Evolutionary conservation across 2,329 filamentous ascomycete genomes (phyloP).

Genomic region (Ceratocystis colombiana): DNA sequence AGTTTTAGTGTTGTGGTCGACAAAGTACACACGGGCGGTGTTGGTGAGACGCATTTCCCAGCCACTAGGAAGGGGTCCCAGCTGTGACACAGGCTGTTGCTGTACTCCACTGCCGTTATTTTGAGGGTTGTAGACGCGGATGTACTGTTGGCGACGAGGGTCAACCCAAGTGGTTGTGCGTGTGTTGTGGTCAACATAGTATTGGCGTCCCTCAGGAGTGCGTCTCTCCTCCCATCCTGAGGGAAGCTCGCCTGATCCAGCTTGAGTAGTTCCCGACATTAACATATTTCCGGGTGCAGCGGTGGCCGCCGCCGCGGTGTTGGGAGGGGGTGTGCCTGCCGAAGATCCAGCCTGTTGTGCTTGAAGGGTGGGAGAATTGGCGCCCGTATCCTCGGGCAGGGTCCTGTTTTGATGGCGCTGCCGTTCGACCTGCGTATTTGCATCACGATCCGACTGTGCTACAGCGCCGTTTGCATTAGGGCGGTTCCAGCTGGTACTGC

Average conservation of each 20-base stretch:
- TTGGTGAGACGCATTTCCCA: constrained; percentile 99
- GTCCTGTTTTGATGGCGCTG: constrained; percentile 91
- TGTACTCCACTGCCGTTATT: constrained; percentile 82
- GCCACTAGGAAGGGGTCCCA: constrained; percentile 87
- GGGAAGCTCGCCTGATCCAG: constrained; percentile 87
- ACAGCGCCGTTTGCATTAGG: constrained; percentile 70
- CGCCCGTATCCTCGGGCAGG: constrained; percentile 88
- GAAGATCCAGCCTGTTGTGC: constrained; percentile 40
- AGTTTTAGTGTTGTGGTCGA: constrained; percentile 98
- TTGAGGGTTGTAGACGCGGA: constrained; percentile 88
- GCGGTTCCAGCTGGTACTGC: constrained; percentile 92
- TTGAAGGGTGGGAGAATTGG: constrained; percentile 74
- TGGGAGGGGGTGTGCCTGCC: constrained; percentile 29
- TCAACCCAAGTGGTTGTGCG: constrained; percentile 98
- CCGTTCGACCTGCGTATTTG: constrained; percentile 85
- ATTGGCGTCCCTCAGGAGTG: constrained; percentile 87
- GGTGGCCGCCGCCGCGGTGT: constrained; percentile 28
- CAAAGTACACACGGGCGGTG: constrained; percentile 95
- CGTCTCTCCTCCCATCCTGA: constrained; percentile 93
- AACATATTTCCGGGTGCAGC: constrained; percentile 68
- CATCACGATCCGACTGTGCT: constrained; percentile 66
- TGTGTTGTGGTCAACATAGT: constrained; percentile 98
- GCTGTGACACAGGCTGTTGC: constrained; percentile 92
- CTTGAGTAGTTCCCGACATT: constrained; percentile 84
- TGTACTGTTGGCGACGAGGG: constrained; percentile 92